Conservation (phyloP, 768 basidiomycete genomes). For the Pleurotus sapidus region DNA sequence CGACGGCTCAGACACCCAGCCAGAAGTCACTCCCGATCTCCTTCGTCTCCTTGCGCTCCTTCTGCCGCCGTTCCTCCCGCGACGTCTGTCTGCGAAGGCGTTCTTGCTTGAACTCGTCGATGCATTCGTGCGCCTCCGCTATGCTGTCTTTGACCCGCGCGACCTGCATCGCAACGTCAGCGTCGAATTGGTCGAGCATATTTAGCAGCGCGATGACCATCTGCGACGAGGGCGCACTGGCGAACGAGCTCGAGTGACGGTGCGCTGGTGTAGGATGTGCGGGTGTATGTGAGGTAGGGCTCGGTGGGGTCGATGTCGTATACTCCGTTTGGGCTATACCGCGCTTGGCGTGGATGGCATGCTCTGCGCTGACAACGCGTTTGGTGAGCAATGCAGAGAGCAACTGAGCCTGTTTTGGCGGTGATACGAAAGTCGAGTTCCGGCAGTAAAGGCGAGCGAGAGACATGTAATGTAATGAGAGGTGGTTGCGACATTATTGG, state of each 20-base stretch:
- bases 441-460: conserved; percentile 25
- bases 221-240: conserved; percentile 1
- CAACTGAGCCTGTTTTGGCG: conserved; percentile 4
- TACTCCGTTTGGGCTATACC: neutral
- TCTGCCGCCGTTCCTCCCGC: neutral
- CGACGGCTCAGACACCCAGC: conserved; percentile 5
- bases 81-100: conserved; percentile 1
- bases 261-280: conserved; percentile 19
- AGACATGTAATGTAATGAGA: conserved; percentile 21
- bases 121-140: conserved; percentile 15
- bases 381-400: conserved; percentile 5
- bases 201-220: conserved; percentile 19
- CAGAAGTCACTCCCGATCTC: conserved; percentile 8
- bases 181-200: conserved; percentile 31
- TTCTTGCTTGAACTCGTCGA: conserved; percentile 19
- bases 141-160: conserved; percentile 19
- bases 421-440: conserved; percentile 8
- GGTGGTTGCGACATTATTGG: conserved; percentile 14
- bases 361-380: neutral
- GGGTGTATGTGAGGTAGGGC: neutral
- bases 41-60: conserved; percentile 2
- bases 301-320: neutral
- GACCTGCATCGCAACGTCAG: conserved; percentile 24
- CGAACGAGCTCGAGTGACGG: conserved; percentile 11
- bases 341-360: conserved; percentile 7